Evolutionary conservation across 2,329 filamentous ascomycete genomes (phyloP), one percentile per base, ranked within the genome.

Genomic region (Colletotrichum nymphaeae): DNA sequence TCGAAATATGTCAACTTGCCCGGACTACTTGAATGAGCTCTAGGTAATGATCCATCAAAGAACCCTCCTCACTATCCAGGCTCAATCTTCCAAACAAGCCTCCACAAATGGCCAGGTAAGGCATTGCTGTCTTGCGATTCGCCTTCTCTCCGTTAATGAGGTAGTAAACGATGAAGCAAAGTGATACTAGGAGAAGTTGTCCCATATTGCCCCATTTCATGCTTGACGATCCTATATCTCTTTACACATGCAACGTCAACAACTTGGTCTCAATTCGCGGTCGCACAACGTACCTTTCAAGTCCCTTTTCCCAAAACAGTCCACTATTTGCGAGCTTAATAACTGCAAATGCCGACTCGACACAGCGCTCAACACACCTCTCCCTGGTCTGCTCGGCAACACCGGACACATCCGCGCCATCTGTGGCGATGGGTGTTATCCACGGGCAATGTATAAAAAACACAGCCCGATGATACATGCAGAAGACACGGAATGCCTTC

Each of bases 121-220:
- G 55, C 70, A 73, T 69, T 11, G 66, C 66, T 9, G 55, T 46
- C 32, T 65, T 69, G 3, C 66, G 66, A 24, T 30, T 62, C 1
- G 30, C n/a, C 32, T 69, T 55, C 9, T 73, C 66, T 22, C 70
- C 66, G 16, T 60, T 69, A 6, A 65, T 49, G 7, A 73, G 66
- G 22, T 65, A 69, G 53, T 73, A 65, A 9, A 73, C 66, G 11
- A 73, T 73, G 19, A 65, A 73, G 19, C 70, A 73, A n/a, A 73
- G 66, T 2, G 70, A 73, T 7, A 73, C 66, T 4, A 73, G n/a
- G 4, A 73, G 55, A 19, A 73, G 60, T 11, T 73, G 66, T 5
- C 70, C 70, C 70, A 73, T 65, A 4, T 73, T 60, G 3, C 60
- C 60, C 70, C 70, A 73, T 24, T 46, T 26, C 11, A 59, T 49